Conservation (phyloP, 495 filamentous ascomycete genomes). For the Bombardia bombarda region DNA sequence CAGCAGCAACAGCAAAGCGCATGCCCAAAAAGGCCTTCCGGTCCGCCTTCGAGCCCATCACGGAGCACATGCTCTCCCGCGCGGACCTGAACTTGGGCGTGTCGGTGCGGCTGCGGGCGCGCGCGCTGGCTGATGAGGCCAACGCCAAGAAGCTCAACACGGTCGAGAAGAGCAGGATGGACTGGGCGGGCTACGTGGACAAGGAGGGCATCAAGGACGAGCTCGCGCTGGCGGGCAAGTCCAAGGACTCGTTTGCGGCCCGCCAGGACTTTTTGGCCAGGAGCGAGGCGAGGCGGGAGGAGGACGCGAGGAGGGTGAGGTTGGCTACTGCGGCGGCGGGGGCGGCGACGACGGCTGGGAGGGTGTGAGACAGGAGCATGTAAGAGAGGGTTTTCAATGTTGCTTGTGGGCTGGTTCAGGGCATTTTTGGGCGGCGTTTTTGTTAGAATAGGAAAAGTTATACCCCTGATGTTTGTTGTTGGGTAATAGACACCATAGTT, state of each 20-base stretch:
- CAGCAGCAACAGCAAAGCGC: slow-evolving; percentile 35
- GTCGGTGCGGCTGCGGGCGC: slow-evolving; percentile 26
- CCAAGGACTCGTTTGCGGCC: slow-evolving; percentile 72
- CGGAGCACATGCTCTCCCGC: slow-evolving; percentile 33
- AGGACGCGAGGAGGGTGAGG: slow-evolving; percentile 59
- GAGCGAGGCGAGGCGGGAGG: slow-evolving; percentile 69
- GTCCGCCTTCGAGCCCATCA: slow-evolving; percentile 74
- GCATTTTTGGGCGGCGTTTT: no score
- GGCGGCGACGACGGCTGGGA: no score
- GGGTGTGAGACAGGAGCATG: no score
- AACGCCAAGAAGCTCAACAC: slow-evolving; percentile 85
- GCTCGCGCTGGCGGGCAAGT: slow-evolving; percentile 72
- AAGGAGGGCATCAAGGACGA: slow-evolving; percentile 88
- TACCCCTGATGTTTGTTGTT: no score
- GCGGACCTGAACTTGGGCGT: slow-evolving; percentile 44
- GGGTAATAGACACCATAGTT: no score
- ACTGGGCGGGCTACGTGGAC: slow-evolving; percentile 94
- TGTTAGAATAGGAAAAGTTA: no score
- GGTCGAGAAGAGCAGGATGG: slow-evolving; percentile 87
- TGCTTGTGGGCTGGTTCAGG: no score
- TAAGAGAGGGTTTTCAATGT: no score
- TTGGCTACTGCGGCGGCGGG: slow-evolving; percentile 48
- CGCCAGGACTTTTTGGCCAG: slow-evolving; percentile 85
- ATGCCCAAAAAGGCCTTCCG: slow-evolving; percentile 63
- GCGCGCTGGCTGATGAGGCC: slow-evolving; percentile 31